phyloP scores from a whole-genome alignment of 2,329 filamentous ascomycete species.

The Alternaria triticina region DNA sequence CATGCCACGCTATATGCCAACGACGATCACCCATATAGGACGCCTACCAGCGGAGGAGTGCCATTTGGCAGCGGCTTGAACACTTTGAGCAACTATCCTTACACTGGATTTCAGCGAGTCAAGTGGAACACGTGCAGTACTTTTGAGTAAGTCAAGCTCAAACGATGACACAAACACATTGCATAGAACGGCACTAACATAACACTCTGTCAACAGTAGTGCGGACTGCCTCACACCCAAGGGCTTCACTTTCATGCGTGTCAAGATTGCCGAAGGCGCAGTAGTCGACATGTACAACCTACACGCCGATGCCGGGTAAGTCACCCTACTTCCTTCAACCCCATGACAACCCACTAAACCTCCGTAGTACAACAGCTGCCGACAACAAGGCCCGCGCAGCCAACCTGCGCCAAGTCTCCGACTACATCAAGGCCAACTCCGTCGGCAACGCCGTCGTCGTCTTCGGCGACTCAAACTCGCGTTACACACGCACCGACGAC shows the following conservation, averaged over 20 bases:
- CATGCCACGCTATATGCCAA: conserved; percentile 66
- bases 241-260: conserved; percentile 72
- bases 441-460: conserved; percentile 67
- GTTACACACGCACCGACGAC: conserved; percentile 65
- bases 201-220: conserved; percentile 44
- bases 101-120: conserved; percentile 61
- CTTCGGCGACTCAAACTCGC: conserved; percentile 70
- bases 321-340: neutral
- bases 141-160: conserved; percentile 36
- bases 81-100: conserved; percentile 65
- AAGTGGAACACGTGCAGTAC: conserved; percentile 66
- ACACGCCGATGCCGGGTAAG: conserved; percentile 68
- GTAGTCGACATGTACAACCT: conserved; percentile 71
- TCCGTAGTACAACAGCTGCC: conserved; percentile 50
- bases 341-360: neutral
- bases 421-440: conserved; percentile 64
- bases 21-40: conserved; percentile 66
- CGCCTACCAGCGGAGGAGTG: conserved; percentile 69
- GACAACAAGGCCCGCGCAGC: conserved; percentile 64
- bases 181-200: neutral
- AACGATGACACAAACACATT: neutral
- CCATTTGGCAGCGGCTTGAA: conserved; percentile 70
- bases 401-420: conserved; percentile 66
- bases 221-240: conserved; percentile 72
- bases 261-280: conserved; percentile 59